These are phyloP conservation scores for Hyaloscypha finlandica DNA, from an alignment of 495 filamentous ascomycete species.

Conservation along the genomic window DNA sequence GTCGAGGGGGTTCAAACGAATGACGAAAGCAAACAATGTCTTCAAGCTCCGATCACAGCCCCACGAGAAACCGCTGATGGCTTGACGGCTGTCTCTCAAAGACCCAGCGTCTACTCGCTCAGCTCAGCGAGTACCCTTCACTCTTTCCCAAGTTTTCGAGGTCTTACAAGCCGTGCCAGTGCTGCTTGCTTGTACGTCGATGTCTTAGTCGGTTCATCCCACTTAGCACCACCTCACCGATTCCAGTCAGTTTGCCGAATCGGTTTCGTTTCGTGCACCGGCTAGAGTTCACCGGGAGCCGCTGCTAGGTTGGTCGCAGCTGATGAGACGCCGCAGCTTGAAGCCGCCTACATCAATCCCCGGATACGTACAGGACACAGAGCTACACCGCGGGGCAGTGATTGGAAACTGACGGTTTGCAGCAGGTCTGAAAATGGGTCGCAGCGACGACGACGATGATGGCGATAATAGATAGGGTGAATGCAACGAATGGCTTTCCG, in stretches of 20 bases:
- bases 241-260: conserved; percentile 10
- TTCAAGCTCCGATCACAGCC: conserved; percentile 14
- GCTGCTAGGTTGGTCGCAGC: conserved; percentile 22
- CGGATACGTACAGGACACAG: conserved; percentile 23
- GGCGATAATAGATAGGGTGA: conserved; percentile 15
- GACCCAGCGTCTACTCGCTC: conserved; percentile 20
- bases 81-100: conserved; percentile 23
- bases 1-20: conserved; percentile 26
- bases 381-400: conserved; percentile 8
- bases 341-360: conserved; percentile 20
- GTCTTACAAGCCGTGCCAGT: conserved; percentile 21
- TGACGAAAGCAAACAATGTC: conserved; percentile 31
- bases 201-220: conserved; percentile 13
- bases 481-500: conserved; percentile 13
- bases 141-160: conserved; percentile 11
- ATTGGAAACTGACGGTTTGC: background rate
- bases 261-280: conserved; percentile 6
- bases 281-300: conserved; percentile 15
- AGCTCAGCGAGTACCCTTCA: conserved; percentile 7
- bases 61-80: background rate
- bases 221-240: conserved; percentile 11
- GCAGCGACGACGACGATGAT: background rate
- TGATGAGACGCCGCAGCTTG: conserved; percentile 25
- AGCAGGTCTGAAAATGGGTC: conserved; percentile 10
- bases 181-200: conserved; percentile 1